phyloP scores from a whole-genome alignment of 2,329 filamentous ascomycete species.

The Hymenoscyphus repandus region DNA sequence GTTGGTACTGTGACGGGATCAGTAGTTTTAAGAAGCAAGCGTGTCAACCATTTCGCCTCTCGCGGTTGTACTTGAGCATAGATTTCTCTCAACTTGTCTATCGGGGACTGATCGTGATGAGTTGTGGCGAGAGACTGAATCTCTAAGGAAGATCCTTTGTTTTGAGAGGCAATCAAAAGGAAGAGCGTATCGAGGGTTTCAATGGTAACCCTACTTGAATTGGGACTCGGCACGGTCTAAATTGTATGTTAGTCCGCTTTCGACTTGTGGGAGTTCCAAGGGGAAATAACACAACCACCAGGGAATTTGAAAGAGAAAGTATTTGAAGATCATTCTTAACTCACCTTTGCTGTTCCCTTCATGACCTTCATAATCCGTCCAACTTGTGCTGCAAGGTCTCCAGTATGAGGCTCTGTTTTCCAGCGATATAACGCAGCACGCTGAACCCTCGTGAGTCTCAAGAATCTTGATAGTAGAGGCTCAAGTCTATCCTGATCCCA shows the following conservation, averaged over 20 bases:
- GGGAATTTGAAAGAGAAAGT: too few species aligned
- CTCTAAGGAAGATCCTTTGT: conserved; percentile 63
- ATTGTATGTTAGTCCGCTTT: neutral
- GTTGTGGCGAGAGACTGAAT: conserved; percentile 38
- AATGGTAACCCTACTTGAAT: conserved; percentile 48
- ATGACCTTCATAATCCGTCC: conserved; percentile 18
- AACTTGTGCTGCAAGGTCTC: conserved; percentile 61
- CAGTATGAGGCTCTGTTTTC: conserved; percentile 43
- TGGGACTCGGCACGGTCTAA: conserved; percentile 5
- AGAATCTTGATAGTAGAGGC: conserved; percentile 59
- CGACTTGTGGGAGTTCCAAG: too few species aligned
- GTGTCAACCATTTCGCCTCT: conserved; percentile 83
- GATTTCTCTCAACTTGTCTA: conserved; percentile 46
- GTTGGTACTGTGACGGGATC: conserved; percentile 60
- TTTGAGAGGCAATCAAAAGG: conserved; percentile 60
- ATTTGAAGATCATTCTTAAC: too few species aligned
- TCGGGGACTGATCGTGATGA: conserved; percentile 10
- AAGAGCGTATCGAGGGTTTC: conserved; percentile 68
- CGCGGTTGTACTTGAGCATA: conserved; percentile 56
- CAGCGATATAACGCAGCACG: conserved; percentile 59
- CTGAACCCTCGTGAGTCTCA: conserved; percentile 60
- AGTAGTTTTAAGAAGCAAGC: conserved; percentile 73
- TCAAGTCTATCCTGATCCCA: conserved; percentile 59
- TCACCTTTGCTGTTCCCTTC: neutral
- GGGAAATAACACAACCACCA: too few species aligned